phyloP scores from a whole-genome alignment of 2,329 filamentous ascomycete genomes.

The Penicillium sp. region DNA sequence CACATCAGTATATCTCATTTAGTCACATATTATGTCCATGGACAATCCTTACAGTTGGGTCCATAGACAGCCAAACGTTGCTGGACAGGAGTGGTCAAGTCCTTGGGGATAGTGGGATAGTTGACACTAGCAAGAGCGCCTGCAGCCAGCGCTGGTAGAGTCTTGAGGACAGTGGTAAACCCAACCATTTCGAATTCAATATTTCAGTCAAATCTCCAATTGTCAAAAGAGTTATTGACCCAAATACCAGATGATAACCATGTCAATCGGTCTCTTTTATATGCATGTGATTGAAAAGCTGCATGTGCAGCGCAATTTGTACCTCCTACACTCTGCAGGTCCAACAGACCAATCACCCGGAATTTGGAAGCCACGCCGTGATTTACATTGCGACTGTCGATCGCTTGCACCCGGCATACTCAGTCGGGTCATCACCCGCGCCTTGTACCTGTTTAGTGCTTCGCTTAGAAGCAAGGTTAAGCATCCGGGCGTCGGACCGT shows the following conservation, averaged over 20 bases:
- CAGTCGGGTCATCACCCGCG: not conserved
- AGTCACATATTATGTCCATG: not conserved
- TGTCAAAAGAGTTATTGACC: not conserved
- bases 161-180: slow-evolving; percentile 8
- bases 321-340: not conserved
- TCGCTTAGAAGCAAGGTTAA: slow-evolving; percentile 3
- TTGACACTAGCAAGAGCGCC: slow-evolving; percentile 30
- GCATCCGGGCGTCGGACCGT: slow-evolving; percentile 10
- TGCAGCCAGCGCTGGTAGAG: slow-evolving; percentile 17
- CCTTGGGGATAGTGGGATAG: slow-evolving; percentile 49
- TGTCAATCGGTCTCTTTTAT: not conserved
- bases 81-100: slow-evolving; percentile 55
- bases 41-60: slow-evolving; percentile 43
- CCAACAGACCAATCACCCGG: slow-evolving; percentile 12
- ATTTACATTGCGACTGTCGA: not conserved
- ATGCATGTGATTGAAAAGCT: not conserved
- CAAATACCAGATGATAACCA: not conserved
- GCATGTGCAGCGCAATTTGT: not conserved
- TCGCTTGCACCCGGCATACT: slow-evolving; percentile 3
- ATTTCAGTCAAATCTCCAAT: not conserved
- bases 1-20: not conserved
- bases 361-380: slow-evolving; percentile 10
- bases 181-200: slow-evolving; percentile 12
- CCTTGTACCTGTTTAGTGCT: not conserved
- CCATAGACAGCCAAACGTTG: slow-evolving; percentile 55